A percentile compares a stretch with the other conserved stretches of the same genome.
Conservation (phyloP, 805 yeast genomes). For the Grigorovia transvaalensis region DNA sequence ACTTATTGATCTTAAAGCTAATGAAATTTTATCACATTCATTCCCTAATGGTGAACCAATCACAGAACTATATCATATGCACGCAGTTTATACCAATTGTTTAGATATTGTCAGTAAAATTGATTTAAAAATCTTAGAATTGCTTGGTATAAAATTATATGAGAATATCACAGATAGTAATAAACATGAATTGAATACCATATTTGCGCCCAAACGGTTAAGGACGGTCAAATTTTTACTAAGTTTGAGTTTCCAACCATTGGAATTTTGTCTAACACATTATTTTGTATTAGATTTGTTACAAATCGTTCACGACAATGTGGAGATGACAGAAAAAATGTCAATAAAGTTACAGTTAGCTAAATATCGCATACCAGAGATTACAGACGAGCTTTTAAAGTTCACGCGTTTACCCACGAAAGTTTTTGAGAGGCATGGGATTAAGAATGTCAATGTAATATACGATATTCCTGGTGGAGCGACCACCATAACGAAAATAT, state of each 20-base stretch:
- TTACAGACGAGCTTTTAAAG: slow-evolving; percentile 16
- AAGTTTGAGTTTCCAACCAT: slow-evolving; percentile 48
- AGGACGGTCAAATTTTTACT: slow-evolving; percentile 80
- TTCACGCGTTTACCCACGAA: slow-evolving; percentile 12
- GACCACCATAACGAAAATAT: slow-evolving; percentile 16
- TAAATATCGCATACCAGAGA: slow-evolving; percentile 28
- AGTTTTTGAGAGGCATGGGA: slow-evolving; percentile 19
- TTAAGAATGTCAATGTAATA: slow-evolving; percentile 15
- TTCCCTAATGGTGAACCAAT: background rate
- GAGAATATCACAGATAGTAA: slow-evolving; percentile 19
- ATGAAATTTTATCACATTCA: background rate
- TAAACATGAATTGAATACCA: slow-evolving; percentile 31
- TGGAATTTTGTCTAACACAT: slow-evolving; percentile 43
- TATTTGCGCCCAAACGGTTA: slow-evolving; percentile 68
- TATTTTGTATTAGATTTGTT: slow-evolving; percentile 40
- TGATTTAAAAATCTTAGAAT: slow-evolving; percentile 35
- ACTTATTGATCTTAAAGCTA: background rate
- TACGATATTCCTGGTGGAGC: slow-evolving; percentile 24
- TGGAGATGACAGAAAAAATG: slow-evolving; percentile 5
- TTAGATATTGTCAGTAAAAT: slow-evolving; percentile 30
- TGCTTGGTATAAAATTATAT: slow-evolving; percentile 48
- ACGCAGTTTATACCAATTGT: slow-evolving; percentile 58
- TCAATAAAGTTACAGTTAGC: slow-evolving; percentile 7
- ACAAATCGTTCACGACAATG: slow-evolving; percentile 17
- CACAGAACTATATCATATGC: slow-evolving; percentile 27